Evolutionary conservation across 1,284 basidiomycete species (phyloP), one percentile per base, ranked within the genome.

Genomic region (Phellopilus nigrolimitatus): DNA sequence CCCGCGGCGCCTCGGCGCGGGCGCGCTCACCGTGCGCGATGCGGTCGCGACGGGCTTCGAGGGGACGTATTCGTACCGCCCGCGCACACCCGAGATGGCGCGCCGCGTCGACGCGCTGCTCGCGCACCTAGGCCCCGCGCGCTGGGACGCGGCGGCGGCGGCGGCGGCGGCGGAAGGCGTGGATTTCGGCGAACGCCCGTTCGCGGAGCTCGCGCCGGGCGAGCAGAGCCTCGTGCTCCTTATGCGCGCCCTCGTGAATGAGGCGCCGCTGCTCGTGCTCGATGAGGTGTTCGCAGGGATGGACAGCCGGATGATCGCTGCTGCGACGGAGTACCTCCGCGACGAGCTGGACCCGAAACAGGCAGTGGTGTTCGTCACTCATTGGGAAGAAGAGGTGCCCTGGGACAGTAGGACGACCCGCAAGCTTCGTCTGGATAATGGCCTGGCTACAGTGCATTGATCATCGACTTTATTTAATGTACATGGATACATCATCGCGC

Each of bases 201-300:
- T 93, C 60, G 72, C 76, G 0, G 73, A 75, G 30, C 72, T 91
- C 4, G 72, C 82, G 0, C 73, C 79, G 0, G 84, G 84, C 0
- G 86, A 88, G 63, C 92, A 95, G 67, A 77, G 82, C 33, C 67
- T 94, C 28, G 79, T 91, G 10, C 69, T 97, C 25, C 74, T 97
- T 43, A 82, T 95, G 74, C 80, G 94, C 9, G 90, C 93, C 13
- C 70, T 95, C 25, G 90, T 94, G 0, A 72, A 66, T 34, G 79
- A 57, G 8, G 68, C 89, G 1, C 76, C 75, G 38, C 61, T 97
- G 31, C 71, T 97, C 8, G 72, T 97, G 9, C 69, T 97, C 31
- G 94, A 97, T 62, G 94, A 97, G 64, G 88, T 86, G 9, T 92
- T 90, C 78, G 82, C 88, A 25, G 93, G 92, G 25, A 93, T 97